These are phyloP conservation scores for Capsaspora owczarzaki DNA, from an alignment of 78 protist genomes.

Conservation along the genomic window DNA sequence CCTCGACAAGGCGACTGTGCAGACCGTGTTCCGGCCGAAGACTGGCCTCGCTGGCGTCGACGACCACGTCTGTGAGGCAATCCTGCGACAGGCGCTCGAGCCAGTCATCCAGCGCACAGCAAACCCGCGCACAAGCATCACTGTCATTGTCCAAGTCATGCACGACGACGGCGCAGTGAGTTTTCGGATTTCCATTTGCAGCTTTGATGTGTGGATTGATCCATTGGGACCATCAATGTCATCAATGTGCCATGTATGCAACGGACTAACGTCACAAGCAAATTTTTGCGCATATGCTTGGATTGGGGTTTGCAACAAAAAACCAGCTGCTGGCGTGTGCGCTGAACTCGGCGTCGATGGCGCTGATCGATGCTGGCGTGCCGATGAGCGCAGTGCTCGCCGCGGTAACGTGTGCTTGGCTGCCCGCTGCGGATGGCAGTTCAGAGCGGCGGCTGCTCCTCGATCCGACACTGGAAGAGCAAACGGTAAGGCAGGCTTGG, in stretches of 20 bases:
- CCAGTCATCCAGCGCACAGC: not conserved
- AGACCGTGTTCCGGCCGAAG: slow-evolving; percentile 6
- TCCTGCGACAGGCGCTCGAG: not conserved
- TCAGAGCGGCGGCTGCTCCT: too few relatives aligned
- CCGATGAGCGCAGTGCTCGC: not conserved
- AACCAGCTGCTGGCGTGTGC: not conserved
- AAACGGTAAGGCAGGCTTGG: too few relatives aligned
- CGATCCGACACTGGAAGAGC: too few relatives aligned
- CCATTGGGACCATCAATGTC: too few relatives aligned
- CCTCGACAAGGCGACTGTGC: not conserved
- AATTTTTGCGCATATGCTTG: too few relatives aligned
- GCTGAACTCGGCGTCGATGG: not conserved
- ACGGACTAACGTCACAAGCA: too few relatives aligned
- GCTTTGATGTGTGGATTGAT: too few relatives aligned
- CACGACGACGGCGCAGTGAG: not conserved
- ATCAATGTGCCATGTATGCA: too few relatives aligned
- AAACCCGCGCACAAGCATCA: not conserved
- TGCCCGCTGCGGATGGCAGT: too few relatives aligned
- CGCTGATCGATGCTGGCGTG: slow-evolving; percentile 2
- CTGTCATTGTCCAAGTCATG: not conserved
- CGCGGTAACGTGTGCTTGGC: not conserved
- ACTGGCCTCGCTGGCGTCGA: not conserved
- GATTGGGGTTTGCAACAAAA: too few relatives aligned
- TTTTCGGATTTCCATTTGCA: too few relatives aligned
- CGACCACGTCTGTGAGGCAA: not conserved